Percentiles rank a stretch among this genome's conserved stretches.
These are phyloP conservation scores for Lycium ferocissimum DNA, from an alignment of 257 asterid species.

Conservation along the genomic window DNA sequence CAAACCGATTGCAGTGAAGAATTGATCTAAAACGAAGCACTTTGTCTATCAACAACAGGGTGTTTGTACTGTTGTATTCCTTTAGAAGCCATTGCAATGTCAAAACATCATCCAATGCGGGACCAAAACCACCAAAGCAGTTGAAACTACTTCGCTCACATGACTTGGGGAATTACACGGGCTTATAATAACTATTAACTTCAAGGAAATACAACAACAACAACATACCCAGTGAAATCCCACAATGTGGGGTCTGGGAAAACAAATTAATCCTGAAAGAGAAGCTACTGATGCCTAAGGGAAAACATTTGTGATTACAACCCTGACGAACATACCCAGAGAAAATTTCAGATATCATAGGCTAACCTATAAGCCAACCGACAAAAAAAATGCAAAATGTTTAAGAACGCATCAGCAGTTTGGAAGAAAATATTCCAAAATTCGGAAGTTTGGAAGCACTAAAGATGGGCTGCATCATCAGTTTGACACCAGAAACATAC, in stretches of 20 bases:
- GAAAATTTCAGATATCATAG: background rate
- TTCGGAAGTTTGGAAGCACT: background rate
- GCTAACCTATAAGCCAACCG: background rate
- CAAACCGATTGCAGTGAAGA: background rate
- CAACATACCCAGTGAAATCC: no score
- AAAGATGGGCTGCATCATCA: background rate
- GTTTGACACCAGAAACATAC: background rate
- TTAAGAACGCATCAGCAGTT: background rate
- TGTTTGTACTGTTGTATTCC: background rate
- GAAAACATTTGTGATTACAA: background rate
- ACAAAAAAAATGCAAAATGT: slow-evolving; percentile 1
- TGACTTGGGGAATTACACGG: background rate
- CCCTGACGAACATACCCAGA: background rate
- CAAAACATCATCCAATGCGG: background rate
- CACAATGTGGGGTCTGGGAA: no score
- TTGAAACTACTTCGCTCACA: background rate
- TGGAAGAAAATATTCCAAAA: background rate
- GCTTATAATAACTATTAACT: background rate
- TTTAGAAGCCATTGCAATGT: background rate
- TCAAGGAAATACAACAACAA: background rate
- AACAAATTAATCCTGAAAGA: background rate
- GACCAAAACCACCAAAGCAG: slow-evolving; percentile 1
- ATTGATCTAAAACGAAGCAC: background rate
- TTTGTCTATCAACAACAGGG: background rate
- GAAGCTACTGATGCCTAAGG: slow-evolving; percentile 9